Evolutionary conservation across 805 yeast genomes (phyloP), one percentile per base, ranked within the genome.

Genomic region (Huiozyma sinensis): DNA sequence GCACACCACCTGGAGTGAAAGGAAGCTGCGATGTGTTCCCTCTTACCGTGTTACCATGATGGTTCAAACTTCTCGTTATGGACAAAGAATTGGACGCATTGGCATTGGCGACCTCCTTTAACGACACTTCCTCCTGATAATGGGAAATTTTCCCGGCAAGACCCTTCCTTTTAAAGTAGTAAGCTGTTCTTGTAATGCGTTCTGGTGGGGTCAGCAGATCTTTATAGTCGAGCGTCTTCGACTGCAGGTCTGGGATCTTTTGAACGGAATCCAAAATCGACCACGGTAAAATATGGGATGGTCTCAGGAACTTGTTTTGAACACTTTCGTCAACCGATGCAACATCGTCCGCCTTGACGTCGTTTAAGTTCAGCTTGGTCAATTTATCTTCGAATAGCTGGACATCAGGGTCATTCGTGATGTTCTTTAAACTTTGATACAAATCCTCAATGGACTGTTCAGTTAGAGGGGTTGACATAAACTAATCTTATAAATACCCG

Each of bases 1-100:
- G 65, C n/a, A 76, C 51, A 2, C 97, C 97, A 51, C 98, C 97
- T 0, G 98, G 98, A 46, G 82, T 80, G 58, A 92, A 92, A 0
- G 98, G 98, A 55, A 90, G 64, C 54, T 75, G 83, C 13, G 78
- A 73, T 0, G 94, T 71, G 4, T 77, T 70, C 0, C 97, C 97
- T 39, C 71, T 68, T 3, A 86, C 65, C 1, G 79, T 67, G 36
- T 77, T 81, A n/a, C 68, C 68, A 50, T 76, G 76, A 6, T 82
- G 70, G 11, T 79, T 77, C 49, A 78, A 74, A 43, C 79, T 74
- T 49, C 98, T 71, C 30, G 75, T 77, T 46, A 88, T 60, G 1
- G 95, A 81, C 39, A 88, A 67, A 0, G 95, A 83, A 47, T 79
- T 81, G 9, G 80, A 71, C 11, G 88, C 75, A 38, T 75, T 75